Conservation (phyloP, 805 yeast species). For the Wickerhamomyces subpelliculosus region DNA sequence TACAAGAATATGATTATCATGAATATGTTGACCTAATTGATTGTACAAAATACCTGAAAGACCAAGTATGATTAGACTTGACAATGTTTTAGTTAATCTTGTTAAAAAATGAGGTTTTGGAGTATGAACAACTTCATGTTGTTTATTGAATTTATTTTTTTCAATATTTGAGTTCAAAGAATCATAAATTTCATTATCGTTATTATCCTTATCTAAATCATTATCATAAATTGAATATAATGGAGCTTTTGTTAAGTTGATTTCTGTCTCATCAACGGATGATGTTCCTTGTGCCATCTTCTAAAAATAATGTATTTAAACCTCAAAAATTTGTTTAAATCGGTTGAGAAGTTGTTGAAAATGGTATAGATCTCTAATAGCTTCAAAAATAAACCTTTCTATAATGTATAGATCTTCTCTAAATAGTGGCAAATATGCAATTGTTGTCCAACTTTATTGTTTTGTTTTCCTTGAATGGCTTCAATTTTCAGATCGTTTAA, state of each 20-base stretch:
- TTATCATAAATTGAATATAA: slow-evolving; percentile 44
- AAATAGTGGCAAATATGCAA: no score
- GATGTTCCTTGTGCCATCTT: no score
- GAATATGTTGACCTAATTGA: slow-evolving; percentile 44
- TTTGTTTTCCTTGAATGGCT: no score
- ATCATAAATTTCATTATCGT: slow-evolving; percentile 20
- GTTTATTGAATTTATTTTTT: slow-evolving; percentile 15
- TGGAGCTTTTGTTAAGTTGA: slow-evolving; percentile 42
- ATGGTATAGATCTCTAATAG: no score
- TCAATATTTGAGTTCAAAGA: slow-evolving; percentile 30
- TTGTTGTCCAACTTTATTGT: no score
- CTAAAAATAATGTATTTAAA: no score
- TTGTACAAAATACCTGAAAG: slow-evolving; percentile 47
- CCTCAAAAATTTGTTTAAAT: no score
- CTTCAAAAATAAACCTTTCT: no score
- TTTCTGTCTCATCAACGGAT: neutral
- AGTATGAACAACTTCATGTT: slow-evolving; percentile 16
- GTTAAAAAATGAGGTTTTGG: neutral
- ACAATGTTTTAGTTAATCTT: neutral
- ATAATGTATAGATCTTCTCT: no score
- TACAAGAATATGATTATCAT: slow-evolving; percentile 40
- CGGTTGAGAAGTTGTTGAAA: no score
- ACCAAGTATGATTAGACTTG: slow-evolving; percentile 21
- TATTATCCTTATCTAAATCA: slow-evolving; percentile 21
- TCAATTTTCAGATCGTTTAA: neutral